Evolutionary conservation across 176 grass and related monocot genomes (phyloP).

Genomic region (Phragmites australis): DNA sequence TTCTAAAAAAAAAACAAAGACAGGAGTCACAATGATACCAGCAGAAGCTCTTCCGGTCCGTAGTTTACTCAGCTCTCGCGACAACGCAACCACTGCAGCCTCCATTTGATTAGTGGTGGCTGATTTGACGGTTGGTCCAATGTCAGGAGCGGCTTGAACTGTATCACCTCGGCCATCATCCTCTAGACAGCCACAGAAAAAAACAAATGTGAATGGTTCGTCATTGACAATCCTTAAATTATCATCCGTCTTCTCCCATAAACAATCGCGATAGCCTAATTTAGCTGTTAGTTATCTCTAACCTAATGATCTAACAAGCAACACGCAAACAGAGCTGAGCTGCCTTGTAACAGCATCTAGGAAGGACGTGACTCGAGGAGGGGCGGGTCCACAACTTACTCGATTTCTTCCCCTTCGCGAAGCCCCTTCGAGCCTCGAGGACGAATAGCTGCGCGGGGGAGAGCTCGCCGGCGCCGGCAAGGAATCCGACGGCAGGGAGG

Average conservation of each 20-base stretch:
- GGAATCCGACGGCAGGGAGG: slow-evolving; percentile 37
- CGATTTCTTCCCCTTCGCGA: slow-evolving; percentile 82
- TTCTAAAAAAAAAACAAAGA: no score
- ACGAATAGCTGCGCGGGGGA: slow-evolving; percentile 27
- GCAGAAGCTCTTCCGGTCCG: slow-evolving; percentile 80
- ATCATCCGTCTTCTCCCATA: background rate
- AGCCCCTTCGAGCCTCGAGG: slow-evolving; percentile 49
- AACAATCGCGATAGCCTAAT: background rate
- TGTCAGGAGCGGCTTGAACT: slow-evolving; percentile 61
- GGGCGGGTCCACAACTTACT: slow-evolving; percentile 39
- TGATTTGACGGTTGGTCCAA: slow-evolving; percentile 74
- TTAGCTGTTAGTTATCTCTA: background rate
- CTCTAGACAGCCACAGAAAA: slow-evolving; percentile 49
- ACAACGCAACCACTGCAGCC: slow-evolving; percentile 66
- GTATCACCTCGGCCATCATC: slow-evolving; percentile 71
- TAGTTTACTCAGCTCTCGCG: slow-evolving; percentile 84
- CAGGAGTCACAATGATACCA: slow-evolving; percentile 45
- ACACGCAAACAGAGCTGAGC: background rate
- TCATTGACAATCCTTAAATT: background rate
- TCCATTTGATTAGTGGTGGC: slow-evolving; percentile 73
- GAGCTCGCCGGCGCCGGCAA: slow-evolving; percentile 8
- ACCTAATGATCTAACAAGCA: slow-evolving; percentile 2
- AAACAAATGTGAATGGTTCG: slow-evolving; percentile 23
- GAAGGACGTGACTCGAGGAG: background rate
- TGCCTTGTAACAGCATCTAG: background rate